Evolutionary conservation across 768 basidiomycete species (phyloP), one percentile per base, ranked within the genome.

Genomic region (Termitomyces sp.): DNA sequence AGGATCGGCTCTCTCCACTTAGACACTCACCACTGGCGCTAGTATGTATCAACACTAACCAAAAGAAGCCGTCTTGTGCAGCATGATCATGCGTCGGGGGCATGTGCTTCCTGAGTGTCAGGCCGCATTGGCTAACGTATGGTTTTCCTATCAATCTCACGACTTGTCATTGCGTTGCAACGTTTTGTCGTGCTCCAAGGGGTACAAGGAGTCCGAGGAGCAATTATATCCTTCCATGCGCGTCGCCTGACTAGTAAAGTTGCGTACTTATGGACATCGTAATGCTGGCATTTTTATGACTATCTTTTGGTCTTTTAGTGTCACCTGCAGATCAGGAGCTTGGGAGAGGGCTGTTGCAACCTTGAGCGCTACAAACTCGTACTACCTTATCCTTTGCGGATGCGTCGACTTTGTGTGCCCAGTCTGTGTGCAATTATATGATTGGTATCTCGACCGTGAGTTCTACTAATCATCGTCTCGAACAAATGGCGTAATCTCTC

Each of bases 401-500:
- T 62, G 66, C 72, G 13, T 81, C 81, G 32, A 67, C 77, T n/a
- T 86, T 83, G 28, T 83, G 28, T 86, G 85, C 68, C 80, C 78
- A 5, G 79, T 83, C 48, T 86, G 84, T 61, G 74, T 72, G 38
- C 70, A 78, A 72, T 77, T 79, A 62, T 69, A 68, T 57, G 18
- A 44, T 43, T 16, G 46, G 18, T 45, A 60, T 43, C 28, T 43
- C 1, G 26, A 30, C 26, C 24, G 26, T 14, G 36, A 40, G 26
- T 53, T 28, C 51, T 18, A 22, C 26, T 26, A 26, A 26, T 26
- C 4, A 26, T 2, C 16, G 24, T 52, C 49, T 10, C 33, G 16
- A 35, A 46, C 28, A 51, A 36, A 51, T 18, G 22, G 6, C 12
- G n/a, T 22, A 18, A 43, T 28, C 6, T 28, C 6, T 42, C 13